Evolutionary conservation across 345 rosid genomes (phyloP).

Genomic region (Arabidopsis suecica): DNA sequence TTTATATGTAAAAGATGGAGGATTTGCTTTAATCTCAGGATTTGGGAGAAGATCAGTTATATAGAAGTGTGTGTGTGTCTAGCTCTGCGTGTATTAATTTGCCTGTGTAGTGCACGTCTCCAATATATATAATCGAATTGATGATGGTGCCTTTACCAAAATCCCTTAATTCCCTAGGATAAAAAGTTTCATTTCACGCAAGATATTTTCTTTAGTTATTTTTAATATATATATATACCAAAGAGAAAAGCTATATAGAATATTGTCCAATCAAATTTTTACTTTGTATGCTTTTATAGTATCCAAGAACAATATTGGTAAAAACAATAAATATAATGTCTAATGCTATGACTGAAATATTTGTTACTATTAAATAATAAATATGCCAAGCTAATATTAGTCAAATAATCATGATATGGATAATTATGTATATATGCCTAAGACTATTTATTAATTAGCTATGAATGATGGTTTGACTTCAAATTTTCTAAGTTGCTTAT

Average conservation of each 20-base stretch:
- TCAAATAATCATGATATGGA: background rate
- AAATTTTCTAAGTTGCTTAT: background rate
- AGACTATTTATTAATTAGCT: background rate
- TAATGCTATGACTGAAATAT: background rate
- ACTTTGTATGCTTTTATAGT: background rate
- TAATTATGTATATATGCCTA: background rate
- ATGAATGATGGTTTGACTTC: background rate
- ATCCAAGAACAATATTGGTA: background rate
- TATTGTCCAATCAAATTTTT: background rate
- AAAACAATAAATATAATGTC: background rate
- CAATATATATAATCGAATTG: slow-evolving; percentile 12
- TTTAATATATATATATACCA: background rate
- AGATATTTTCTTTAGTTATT: background rate
- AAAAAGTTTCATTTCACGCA: background rate
- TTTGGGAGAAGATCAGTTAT: slow-evolving; percentile 4
- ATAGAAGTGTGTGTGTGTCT: slow-evolving; percentile 1
- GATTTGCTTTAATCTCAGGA: background rate
- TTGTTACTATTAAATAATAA: background rate
- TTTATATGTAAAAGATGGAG: background rate
- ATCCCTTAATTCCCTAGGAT: background rate
- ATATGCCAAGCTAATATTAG: background rate
- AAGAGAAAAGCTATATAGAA: background rate
- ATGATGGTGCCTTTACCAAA: slow-evolving; percentile 5
- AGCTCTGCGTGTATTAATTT: background rate
- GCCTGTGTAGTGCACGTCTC: slow-evolving; percentile 5